Evolutionary conservation across 306 rosid species (phyloP), one percentile per base, ranked within the genome.

Genomic region (Senna siamea): DNA sequence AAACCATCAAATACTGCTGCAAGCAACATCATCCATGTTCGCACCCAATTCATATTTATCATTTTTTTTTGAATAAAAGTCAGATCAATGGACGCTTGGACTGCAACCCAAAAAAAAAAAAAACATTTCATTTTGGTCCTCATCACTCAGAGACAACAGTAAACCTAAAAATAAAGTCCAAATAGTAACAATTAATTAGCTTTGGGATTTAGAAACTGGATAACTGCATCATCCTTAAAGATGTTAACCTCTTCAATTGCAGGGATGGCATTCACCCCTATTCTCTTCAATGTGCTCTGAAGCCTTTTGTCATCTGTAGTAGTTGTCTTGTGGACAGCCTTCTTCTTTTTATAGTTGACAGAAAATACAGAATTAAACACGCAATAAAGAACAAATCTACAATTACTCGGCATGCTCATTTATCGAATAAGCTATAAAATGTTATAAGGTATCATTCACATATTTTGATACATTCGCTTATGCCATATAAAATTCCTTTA

Each of bases 271-370:
- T 0, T 93, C 98, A 6, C 90, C 97, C 93, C 38, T 87, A 93
- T 93, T 88, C 98, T 93, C 90, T 93, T 93, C 41, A 93, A 85
- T 51, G 98, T 93, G 78, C 97, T 91, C 88, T 93, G 98, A 82
- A 93, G 98, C 92, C 69, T 80, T 79, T 61, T 46, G 76, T 93
- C 98, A 46, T 93, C 98, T 11, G 97, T 93, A 67, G 98, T 91
- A 2, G 97, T 89, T 22, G 98, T 93, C 92, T 93, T 93, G 89
- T 93, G 98, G 34, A 93, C 98, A 9, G 98, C 98, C 90, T 93
- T 93, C 98, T 91, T 93, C 98, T 91, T 93, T 79, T 97, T 93
- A 73, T 20, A 51, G 70, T 68, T 75, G 13, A 35, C 43, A 82
- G 38, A 37, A 79, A 41, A 58, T 5, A 34, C 40, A 69, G 50